Evolutionary conservation across 2,329 filamentous ascomycete genomes (phyloP).

Genomic region (Verticillium longisporum): DNA sequence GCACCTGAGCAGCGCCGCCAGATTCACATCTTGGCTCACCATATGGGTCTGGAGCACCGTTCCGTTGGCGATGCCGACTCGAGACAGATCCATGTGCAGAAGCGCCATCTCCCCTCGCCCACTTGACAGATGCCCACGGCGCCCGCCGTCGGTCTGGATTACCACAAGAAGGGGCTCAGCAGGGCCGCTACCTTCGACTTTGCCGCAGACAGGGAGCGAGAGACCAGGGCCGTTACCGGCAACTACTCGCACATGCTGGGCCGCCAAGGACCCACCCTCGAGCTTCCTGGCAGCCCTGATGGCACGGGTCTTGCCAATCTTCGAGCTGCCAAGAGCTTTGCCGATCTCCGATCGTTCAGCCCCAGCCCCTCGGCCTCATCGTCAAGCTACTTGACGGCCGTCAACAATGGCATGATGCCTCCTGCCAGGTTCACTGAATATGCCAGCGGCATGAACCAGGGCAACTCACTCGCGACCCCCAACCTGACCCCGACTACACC

Average conservation of each 20-base stretch:
- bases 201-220: conserved; percentile 71
- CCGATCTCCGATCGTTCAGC: conserved; percentile 89
- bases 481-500: conserved; percentile 24
- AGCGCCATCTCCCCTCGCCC: conserved; percentile 48
- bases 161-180: conserved; percentile 77
- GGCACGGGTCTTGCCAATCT: conserved; percentile 62
- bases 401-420: conserved; percentile 49
- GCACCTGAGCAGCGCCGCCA: conserved; percentile 79
- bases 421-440: conserved; percentile 40
- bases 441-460: conserved; percentile 28
- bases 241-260: conserved; percentile 68
- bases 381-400: conserved; percentile 61
- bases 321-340: conserved; percentile 91
- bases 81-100: conserved; percentile 85
- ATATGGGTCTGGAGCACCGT: conserved; percentile 85
- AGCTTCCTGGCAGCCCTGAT: conserved; percentile 75
- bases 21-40: conserved; percentile 90
- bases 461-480: conserved; percentile 25
- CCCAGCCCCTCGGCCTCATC: conserved; percentile 88
- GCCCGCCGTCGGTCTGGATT: conserved; percentile 63
- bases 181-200: conserved; percentile 97
- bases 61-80: conserved; percentile 85
- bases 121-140: conserved; percentile 49
- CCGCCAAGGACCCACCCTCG: conserved; percentile 77
- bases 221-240: conserved; percentile 56